A percentile compares a stretch with the other conserved stretches of the same genome.
phyloP scores from a whole-genome alignment of 2,329 filamentous ascomycete genomes.

The Botrytis tulipae region DNA sequence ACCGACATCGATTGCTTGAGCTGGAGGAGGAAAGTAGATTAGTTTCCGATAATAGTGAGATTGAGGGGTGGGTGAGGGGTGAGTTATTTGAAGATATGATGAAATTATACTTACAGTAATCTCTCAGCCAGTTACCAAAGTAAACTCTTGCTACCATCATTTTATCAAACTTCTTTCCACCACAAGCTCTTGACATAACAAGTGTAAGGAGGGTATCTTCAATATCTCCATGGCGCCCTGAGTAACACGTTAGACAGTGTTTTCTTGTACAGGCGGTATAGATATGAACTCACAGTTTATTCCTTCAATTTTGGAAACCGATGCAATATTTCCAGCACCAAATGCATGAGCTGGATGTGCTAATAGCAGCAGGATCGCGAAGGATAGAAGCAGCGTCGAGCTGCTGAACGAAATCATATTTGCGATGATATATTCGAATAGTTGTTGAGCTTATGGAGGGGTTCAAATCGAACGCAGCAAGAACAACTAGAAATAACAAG shows the following conservation, averaged over 20 bases:
- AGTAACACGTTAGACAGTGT: not conserved
- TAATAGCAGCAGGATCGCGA: constrained; percentile 63
- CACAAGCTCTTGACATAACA: constrained; percentile 57
- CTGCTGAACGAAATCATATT: constrained; percentile 35
- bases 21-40: constrained; percentile 22
- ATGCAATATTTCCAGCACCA: constrained; percentile 85
- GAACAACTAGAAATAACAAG: not conserved
- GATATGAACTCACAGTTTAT: constrained; percentile 63
- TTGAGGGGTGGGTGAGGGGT: not conserved
- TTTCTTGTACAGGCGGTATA: not conserved
- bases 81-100: not conserved
- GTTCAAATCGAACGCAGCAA: constrained; percentile 7
- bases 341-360: constrained; percentile 72
- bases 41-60: not conserved
- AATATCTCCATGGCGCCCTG: constrained; percentile 85
- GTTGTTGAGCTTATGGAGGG: constrained; percentile 20
- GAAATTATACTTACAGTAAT: constrained; percentile 59
- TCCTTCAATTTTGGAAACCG: constrained; percentile 76
- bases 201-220: constrained; percentile 84
- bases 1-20: constrained; percentile 88
- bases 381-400: constrained; percentile 33
- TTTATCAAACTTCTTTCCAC: constrained; percentile 81
- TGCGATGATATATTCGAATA: constrained; percentile 8
- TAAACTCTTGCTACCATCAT: constrained; percentile 86
- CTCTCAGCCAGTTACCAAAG: constrained; percentile 92